Base-by-base conservation (phyloP, 1,284 basidiomycete genomes). In the Apiotrichum gracile region DNA sequence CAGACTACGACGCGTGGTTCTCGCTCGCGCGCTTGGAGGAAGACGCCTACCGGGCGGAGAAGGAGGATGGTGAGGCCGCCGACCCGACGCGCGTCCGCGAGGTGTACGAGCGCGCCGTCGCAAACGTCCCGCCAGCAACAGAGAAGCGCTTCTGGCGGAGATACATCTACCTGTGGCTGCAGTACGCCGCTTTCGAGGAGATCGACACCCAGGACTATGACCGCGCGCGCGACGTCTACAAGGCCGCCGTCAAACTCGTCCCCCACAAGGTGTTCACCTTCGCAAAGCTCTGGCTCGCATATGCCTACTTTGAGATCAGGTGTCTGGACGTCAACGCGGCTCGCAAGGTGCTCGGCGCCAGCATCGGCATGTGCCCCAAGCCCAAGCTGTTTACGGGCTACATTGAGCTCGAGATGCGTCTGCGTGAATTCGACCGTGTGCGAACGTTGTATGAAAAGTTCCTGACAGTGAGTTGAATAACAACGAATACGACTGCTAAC, bases 1-100 rank as follows among this genome's bases (percentile, higher is more conserved):
- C 85, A 34, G 96, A 97, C 73, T 98, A 97, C 67, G 94, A 98
- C 73, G 87, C 88, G 1, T 99, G 96, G 96, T 97, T 97, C 70
- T 96, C 97, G 67, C 96, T 96, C 65, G 83, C 91, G 13, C 82
- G 92, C 5, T 74, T 99, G 21, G 94, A 98, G 71, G 96, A 98
- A 73, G 88, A 86, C 38, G 88, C 91, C 0, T 83, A 85, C 63
- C 78, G 82, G 25, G 84, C 89, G 50, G 77, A 88, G 37, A 81
- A 79, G 63, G 86, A 88, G 39, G 90, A 92, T 60, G 89, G 86
- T 9, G 72, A 74, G 48, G 76, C 79, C 10, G 85, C 85, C 2
- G 69, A 70, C 54, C 69, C 76, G 10, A 72, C 74, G 19, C 81
- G 90, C 6, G 87, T 97, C 4, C 79, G 94, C 46, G 93, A 98